Evolutionary conservation across 164 flowering plant genomes (phyloP), one percentile per base, ranked within the genome.

Genomic region (Chimonanthus salicifolius): DNA sequence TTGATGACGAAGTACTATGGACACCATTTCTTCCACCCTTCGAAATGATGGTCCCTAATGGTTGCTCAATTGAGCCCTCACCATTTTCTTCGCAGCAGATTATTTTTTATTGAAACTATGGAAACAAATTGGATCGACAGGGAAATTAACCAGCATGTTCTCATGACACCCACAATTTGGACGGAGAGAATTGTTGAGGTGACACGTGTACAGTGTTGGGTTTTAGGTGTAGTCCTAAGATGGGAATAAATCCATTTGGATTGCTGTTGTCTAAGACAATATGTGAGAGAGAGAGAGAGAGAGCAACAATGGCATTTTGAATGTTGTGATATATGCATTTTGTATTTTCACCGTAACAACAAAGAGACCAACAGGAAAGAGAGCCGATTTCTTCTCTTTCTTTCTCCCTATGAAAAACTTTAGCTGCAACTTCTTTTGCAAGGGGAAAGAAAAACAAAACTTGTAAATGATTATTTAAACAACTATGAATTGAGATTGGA

Each of bases 401-500:
- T 1, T 9, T 54, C 16, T 8, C 16, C n/a, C 60, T 54, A 10
- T 11, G 16, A n/a, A 54, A 13, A 13, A 54, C 16, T 54, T 9
- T 54, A n/a, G 60, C 60, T 13, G 16, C 60, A 54, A 33, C 5
- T 8, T 13, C 60, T 54, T 54, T 54, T 54, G 16, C 16, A 54
- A 54, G n/a, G 33, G 33, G 33, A 20, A 48, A 69, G 60, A 33
- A 49, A 49, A 47, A 58, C 5, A 68, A n/a, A 44, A 21, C 13
- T 7, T 69, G 16, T 20, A 8, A 44, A 44, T 46, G 0, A 11
- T 9, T 54, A 4, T 44, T 48, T 71, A 54, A n/a, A 33, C 33
- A 33, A 51, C 62, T 62, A 70, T 11, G 62, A 54, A 68, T n/a
- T 68, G 45, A 20, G 71, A 68, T 47, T 47, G 16, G 46, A 54